Base-by-base conservation (phyloP, 495 filamentous ascomycete species). In the Oleoguttula mirabilis region DNA sequence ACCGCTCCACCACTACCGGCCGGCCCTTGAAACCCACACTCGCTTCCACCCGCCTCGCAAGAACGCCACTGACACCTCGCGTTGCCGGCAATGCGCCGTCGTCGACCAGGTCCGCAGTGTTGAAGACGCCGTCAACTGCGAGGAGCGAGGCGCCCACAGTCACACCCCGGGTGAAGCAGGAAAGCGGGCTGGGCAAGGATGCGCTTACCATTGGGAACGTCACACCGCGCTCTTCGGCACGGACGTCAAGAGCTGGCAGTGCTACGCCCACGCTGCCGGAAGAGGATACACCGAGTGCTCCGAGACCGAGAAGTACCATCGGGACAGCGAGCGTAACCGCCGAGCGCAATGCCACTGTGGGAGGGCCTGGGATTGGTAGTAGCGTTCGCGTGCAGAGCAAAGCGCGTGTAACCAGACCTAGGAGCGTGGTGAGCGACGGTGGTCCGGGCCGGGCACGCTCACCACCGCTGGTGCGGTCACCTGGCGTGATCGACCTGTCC, bases 161-260 rank as follows among this genome's bases (percentile, higher is more conserved):
- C 10, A 48, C 40, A 19, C 27, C 47, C 21, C 42, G 45, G 30
- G 56, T 58, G 10, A 59, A 63, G 41, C 37, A 51, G 19, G 36
- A 54, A 12, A 32, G 19, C 1, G 56, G 57, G 4, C 57, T 57
- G 2, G 46, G 47, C 35, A 58, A 54, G n/a, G 17, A 59, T 39
- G 57, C 56, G 24, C 35, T 60, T 3, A 1, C 49, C 10, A 59
- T 24, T 34, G 48, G 35, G 45, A 63, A 66, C 39, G 42, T 66
- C 50, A 66, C 62, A 4, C 62, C 62, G 1, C 52, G 62, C 14
- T 64, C 61, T 2, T 62, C 61, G 10, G 50, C 59, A 14, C 50
- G 62, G 25, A 62, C 57, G 33, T 59, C 59, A 19, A 53, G 61
- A 38, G 56, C 55, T 3, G 47, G 51, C 39, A 61, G 57, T 40